Conservation (phyloP, 257 asterid genomes). For the Solanum pimpinellifolium region DNA sequence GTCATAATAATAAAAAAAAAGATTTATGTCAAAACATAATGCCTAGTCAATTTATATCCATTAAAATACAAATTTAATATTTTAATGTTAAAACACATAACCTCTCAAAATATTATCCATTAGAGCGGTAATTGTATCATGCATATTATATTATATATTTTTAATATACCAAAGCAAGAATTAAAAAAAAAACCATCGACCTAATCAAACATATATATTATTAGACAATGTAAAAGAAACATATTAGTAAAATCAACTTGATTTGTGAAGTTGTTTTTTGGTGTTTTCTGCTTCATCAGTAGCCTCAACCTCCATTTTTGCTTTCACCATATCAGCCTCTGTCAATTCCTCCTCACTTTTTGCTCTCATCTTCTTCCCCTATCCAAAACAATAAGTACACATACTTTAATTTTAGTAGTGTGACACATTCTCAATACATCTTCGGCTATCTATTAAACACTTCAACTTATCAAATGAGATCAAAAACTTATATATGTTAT, state of each 20-base stretch:
- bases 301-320: slow-evolving; percentile 36
- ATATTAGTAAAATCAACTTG: neutral
- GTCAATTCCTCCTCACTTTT: slow-evolving; percentile 22
- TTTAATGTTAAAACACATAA: no score
- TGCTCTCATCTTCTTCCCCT: slow-evolving; percentile 26
- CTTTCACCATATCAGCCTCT: slow-evolving; percentile 22
- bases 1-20: no score
- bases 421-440: neutral
- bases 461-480: no score
- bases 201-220: no score
- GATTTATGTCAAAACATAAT: no score
- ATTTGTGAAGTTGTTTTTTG: slow-evolving; percentile 19
- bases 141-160: neutral
- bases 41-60: neutral
- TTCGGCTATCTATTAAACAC: neutral
- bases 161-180: neutral
- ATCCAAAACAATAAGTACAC: neutral
- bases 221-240: neutral
- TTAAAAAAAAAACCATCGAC: neutral
- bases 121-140: neutral
- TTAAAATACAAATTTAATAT: no score
- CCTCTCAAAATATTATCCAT: neutral
- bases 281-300: slow-evolving; percentile 31
- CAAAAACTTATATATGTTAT: no score
- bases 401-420: neutral